Evolutionary conservation across 257 asterid genomes (phyloP), one percentile per base, ranked within the genome.

Genomic region (Capsicum pubescens): DNA sequence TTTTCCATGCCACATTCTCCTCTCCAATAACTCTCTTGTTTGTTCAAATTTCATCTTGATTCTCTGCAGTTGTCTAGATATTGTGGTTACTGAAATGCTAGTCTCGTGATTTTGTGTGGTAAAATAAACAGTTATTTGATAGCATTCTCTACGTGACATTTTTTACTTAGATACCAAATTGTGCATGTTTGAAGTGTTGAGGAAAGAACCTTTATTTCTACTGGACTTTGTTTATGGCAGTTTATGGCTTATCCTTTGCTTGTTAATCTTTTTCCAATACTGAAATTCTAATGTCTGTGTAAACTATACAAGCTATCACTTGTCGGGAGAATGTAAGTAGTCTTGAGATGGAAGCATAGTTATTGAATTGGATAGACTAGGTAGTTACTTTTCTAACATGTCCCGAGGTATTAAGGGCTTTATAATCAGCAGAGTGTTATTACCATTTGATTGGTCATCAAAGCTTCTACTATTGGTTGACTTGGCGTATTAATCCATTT

Each of bases 101-200:
- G 50, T 52, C 64, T 77, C 63, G 52, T 77, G 46, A 50, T 74
- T 74, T 32, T 74, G 46, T 74, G 44, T 48, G 80, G 80, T 50
- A 1, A 50, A 46, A 19, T 72, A 72, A 72, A 72, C 42, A 19
- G 13, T 21, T 74, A 46, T 72, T 19, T 50, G n/a, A 52, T 13
- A 76, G 26, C 63, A 26, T 52, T 26, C 81, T 76, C 64, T n/a
- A 4, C 6, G 7, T 71, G 35, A 14, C 46, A 84, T 8, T 32
- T 16, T 59, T 69, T 66, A 26, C 54, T 82, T 19, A 15, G 16
- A 32, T 81, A 12, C n/a, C 36, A 60, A 50, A 52, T 13, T 14
- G 19, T 68, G 39, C 48, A 55, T 61, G 76, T 82, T 32, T 82
- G 64, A 2, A 32, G 61, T 82, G 67, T 35, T 2, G 26, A 10